phyloP scores from a whole-genome alignment of 441 rosid genomes.

The Jatropha multifida region DNA sequence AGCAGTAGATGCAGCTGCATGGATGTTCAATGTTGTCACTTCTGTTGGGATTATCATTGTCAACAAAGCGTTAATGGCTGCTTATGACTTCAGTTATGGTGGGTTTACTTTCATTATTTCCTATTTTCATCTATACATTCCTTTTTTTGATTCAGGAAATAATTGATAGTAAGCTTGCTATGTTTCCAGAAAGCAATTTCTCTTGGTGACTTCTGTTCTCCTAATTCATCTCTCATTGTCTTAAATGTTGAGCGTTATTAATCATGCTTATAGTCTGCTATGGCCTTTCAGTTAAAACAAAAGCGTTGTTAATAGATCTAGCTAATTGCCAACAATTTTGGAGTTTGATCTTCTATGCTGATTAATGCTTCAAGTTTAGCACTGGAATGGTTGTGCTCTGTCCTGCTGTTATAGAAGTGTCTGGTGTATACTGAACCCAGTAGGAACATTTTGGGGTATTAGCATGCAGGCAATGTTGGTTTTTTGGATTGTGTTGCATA shows the following conservation, averaged over 20 bases:
- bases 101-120: constrained; percentile 15
- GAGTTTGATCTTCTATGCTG: neutral
- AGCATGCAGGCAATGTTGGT: neutral
- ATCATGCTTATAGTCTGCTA: neutral
- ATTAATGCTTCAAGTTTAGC: neutral
- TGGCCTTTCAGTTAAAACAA: neutral
- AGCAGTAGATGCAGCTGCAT: constrained; percentile 68
- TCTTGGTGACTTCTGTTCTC: neutral
- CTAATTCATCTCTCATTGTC: neutral
- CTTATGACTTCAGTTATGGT: constrained; percentile 85
- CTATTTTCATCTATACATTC: neutral
- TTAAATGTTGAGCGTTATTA: neutral
- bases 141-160: neutral
- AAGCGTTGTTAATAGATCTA: neutral
- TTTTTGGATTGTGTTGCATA: neutral
- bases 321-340: neutral
- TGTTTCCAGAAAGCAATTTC: neutral
- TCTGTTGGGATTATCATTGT: constrained; percentile 95
- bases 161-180: neutral
- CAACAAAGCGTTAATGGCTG: constrained; percentile 88
- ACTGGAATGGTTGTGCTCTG: neutral
- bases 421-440: too few species aligned
- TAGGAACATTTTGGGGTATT: neutral
- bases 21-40: constrained; percentile 93
- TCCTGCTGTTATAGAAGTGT: neutral